Evolutionary conservation across 75 land plant genomes (phyloP).

Genomic region (Pinus albicaulis): DNA sequence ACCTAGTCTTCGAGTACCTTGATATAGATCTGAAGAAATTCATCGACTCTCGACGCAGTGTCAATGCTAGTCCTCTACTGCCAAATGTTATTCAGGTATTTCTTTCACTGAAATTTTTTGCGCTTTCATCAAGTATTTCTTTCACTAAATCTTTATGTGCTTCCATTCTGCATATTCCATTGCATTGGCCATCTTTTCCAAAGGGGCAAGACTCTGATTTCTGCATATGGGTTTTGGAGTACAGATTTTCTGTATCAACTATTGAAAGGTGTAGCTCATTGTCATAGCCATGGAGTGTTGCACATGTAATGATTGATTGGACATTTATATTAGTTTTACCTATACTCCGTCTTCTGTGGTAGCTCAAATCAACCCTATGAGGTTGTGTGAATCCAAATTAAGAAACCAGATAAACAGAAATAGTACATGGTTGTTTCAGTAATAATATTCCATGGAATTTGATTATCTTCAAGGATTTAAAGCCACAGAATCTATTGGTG

Average conservation of each 20-base stretch:
- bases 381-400: too few species aligned
- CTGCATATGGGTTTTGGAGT: slow-evolving; percentile 3
- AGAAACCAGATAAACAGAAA: too few species aligned
- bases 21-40: slow-evolving; percentile 96
- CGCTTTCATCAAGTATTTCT: slow-evolving; percentile 23
- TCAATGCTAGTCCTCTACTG: slow-evolving; percentile 40
- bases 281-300: too few species aligned
- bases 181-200: neutral
- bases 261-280: too few species aligned
- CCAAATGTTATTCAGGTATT: slow-evolving; percentile 49
- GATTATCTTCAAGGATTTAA: too few species aligned
- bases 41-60: slow-evolving; percentile 55
- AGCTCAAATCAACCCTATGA: too few species aligned
- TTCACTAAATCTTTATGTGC: neutral
- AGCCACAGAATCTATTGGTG: too few species aligned
- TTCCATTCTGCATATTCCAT: neutral
- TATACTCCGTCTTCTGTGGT: too few species aligned
- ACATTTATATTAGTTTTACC: too few species aligned
- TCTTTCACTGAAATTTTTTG: neutral
- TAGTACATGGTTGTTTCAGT: too few species aligned
- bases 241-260: slow-evolving; percentile 83
- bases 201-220: neutral
- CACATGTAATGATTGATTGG: too few species aligned
- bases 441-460: too few species aligned
- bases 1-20: slow-evolving; percentile 91